These are phyloP conservation scores for Aquilaria agallochum DNA, from an alignment of 441 rosid species.

Conservation along the genomic window DNA sequence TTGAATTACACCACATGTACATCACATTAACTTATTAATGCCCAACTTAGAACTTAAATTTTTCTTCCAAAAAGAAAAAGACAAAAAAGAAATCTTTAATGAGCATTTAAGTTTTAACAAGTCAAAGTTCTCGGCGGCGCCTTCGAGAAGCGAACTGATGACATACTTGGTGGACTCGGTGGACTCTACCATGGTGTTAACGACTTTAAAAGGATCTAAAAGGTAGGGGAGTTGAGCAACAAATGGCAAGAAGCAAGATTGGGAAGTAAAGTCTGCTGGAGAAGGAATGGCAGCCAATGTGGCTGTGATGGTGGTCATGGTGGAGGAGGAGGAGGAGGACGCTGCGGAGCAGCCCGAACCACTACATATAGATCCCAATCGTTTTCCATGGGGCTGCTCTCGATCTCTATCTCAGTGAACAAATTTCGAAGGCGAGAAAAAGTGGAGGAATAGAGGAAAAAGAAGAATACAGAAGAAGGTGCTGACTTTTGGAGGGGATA, in stretches of 20 bases:
- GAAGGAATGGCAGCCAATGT: constrained; percentile 16
- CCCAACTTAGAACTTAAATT: no score
- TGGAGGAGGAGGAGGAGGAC: not conserved
- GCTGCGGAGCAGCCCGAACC: constrained; percentile 67
- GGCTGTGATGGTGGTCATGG: constrained; percentile 26
- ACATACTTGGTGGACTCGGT: no score
- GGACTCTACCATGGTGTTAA: constrained; percentile 34
- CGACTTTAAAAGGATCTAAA: constrained; percentile 35
- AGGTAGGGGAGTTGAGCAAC: constrained; percentile 17
- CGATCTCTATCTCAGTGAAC: constrained; percentile 1
- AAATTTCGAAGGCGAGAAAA: constrained; percentile 22
- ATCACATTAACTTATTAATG: no score
- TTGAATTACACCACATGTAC: no score
- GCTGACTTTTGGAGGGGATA: constrained; percentile 71
- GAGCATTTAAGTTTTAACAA: no score
- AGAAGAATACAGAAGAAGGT: constrained; percentile 66
- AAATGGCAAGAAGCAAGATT: constrained; percentile 18
- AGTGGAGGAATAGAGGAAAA: constrained; percentile 13
- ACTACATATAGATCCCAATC: constrained; percentile 99
- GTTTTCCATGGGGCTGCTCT: constrained; percentile 46
- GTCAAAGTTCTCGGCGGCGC: no score
- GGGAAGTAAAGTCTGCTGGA: constrained; percentile 20
- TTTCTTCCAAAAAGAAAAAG: no score
- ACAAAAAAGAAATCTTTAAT: no score
- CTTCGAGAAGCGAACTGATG: no score